A percentile compares a stretch with the other conserved stretches of the same genome.
These are phyloP conservation scores for Urochloa ruziziensis DNA, from an alignment of 176 grass and related monocot species.

Conservation along the genomic window DNA sequence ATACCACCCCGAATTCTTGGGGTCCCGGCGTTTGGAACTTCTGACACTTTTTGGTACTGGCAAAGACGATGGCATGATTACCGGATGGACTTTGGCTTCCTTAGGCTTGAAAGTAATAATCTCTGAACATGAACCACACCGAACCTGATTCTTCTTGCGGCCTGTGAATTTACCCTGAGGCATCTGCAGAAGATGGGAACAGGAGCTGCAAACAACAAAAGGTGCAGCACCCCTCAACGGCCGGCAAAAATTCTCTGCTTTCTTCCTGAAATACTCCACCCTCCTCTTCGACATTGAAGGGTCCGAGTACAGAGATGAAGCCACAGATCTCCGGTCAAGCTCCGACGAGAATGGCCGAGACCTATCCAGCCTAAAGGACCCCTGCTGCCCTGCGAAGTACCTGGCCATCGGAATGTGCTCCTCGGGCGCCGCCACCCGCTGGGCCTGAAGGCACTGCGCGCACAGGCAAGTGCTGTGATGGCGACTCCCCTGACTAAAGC, in stretches of 20 bases:
- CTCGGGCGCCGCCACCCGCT: constrained; percentile 18
- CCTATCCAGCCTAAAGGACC: constrained; percentile 37
- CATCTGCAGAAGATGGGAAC: constrained; percentile 70
- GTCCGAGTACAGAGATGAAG: constrained; percentile 50
- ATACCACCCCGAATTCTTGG: constrained; percentile 45
- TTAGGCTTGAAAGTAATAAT: constrained; percentile 47
- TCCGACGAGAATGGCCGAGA: constrained; percentile 42
- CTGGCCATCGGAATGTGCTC: constrained; percentile 43
- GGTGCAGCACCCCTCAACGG: constrained; percentile 66
- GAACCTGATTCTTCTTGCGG: constrained; percentile 38
- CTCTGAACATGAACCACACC: constrained; percentile 80
- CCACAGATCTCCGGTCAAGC: constrained; percentile 42
- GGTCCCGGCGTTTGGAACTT: constrained; percentile 17
- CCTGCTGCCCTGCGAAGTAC: constrained; percentile 50
- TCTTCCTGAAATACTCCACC: constrained; percentile 52
- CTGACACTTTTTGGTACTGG: constrained; percentile 26
- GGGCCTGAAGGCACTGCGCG: constrained; percentile 25
- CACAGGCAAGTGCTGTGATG: constrained; percentile 45
- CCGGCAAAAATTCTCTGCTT: constrained; percentile 39
- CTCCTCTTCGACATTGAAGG: constrained; percentile 37
- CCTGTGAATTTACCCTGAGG: constrained; percentile 42
- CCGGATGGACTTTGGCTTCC: constrained; percentile 38
- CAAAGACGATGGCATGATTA: background rate
- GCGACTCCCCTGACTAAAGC: constrained; percentile 31
- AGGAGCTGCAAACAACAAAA: constrained; percentile 66